Evolutionary conservation across 345 rosid genomes (phyloP).

Genomic region (Arabis hirsuta): DNA sequence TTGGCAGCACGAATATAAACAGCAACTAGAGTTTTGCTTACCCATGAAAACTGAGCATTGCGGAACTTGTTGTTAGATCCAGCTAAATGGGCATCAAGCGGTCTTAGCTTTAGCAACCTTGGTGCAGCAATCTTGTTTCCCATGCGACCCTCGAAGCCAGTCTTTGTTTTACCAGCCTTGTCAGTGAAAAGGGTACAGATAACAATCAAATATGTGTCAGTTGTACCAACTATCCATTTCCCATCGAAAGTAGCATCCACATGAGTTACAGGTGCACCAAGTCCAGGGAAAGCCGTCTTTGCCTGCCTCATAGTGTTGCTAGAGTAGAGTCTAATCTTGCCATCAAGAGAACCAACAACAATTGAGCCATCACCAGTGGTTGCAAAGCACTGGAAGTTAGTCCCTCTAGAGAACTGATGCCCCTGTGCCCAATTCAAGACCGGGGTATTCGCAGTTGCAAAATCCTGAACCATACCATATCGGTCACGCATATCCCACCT

Average conservation of each 20-base stretch:
- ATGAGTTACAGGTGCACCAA: conserved; percentile 92
- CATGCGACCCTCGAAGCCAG: conserved; percentile 98
- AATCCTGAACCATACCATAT: conserved; percentile 88
- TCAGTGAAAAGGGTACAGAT: conserved; percentile 88
- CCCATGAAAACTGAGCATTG: conserved; percentile 97
- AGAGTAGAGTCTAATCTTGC: conserved; percentile 93
- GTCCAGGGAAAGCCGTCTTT: conserved; percentile 97
- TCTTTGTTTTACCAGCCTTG: conserved; percentile 82
- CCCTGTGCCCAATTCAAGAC: conserved; percentile 94
- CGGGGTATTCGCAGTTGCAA: conserved; percentile 67
- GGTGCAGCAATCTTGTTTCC: conserved; percentile 97
- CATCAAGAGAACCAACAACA: conserved; percentile 97
- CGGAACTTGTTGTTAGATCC: conserved; percentile 87
- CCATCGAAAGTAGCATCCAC: conserved; percentile 98
- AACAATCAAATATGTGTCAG: conserved; percentile 88
- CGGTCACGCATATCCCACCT: conserved; percentile 99
- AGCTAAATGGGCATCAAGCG: conserved; percentile 86
- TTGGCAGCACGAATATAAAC: background rate
- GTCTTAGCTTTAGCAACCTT: conserved; percentile 84
- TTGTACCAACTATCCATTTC: conserved; percentile 97
- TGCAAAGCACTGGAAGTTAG: conserved; percentile 97
- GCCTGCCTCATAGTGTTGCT: conserved; percentile 93
- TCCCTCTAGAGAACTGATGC: conserved; percentile 98
- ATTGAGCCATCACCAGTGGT: conserved; percentile 98
- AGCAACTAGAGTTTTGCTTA: conserved; percentile 46